Evolutionary conservation across 495 filamentous ascomycete genomes (phyloP).

Genomic region (Cercophora samala): DNA sequence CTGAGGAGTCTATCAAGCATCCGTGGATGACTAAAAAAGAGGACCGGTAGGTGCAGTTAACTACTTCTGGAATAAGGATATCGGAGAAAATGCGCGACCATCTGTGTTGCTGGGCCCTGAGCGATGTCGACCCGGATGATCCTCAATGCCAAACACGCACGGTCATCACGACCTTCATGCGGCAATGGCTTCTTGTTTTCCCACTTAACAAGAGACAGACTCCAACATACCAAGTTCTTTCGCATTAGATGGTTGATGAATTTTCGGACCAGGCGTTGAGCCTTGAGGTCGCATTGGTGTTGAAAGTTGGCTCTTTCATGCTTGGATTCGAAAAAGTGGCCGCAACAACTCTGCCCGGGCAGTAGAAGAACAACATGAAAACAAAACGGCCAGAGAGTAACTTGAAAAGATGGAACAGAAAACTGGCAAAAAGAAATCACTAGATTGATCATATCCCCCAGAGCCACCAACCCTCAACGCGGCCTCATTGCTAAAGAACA

Average conservation of each 20-base stretch:
- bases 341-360: neutral
- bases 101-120: neutral
- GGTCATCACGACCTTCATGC: neutral
- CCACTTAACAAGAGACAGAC: neutral
- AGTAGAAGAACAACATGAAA: neutral
- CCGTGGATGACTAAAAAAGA: conserved; percentile 14
- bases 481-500: neutral
- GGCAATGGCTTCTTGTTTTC: neutral
- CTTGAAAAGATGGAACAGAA: neutral
- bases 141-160: neutral
- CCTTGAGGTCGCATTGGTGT: neutral
- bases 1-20: conserved; percentile 16
- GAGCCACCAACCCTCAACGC: neutral
- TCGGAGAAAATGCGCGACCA: no score
- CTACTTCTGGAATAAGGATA: no score
- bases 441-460: neutral
- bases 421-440: neutral
- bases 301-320: neutral
- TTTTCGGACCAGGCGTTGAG: neutral
- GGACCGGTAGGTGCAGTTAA: neutral
- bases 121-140: neutral
- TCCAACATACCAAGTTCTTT: neutral
- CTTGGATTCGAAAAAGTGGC: neutral
- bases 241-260: neutral
- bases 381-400: neutral